Conservation (phyloP, 2,329 filamentous ascomycete species). For the Verticillium tricorpus region DNA sequence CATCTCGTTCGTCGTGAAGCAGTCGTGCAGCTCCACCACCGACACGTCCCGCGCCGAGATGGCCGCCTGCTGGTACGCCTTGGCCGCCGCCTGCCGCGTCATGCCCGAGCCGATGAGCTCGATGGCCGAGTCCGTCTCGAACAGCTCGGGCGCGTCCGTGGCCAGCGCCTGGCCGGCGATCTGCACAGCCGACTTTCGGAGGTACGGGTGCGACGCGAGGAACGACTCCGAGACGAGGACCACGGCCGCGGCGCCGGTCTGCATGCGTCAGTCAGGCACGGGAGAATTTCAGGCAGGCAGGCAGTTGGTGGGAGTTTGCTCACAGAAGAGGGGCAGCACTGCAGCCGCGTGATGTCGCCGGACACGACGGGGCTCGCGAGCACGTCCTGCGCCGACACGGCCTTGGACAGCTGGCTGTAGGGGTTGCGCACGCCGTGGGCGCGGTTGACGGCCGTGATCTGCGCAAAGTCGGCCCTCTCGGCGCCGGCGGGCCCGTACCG, state of each 20-base stretch:
- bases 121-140: conserved; percentile 15
- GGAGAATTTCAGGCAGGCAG: conserved; percentile 1
- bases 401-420: neutral
- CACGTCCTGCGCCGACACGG: neutral
- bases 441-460: conserved; percentile 2
- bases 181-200: conserved; percentile 12
- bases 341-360: neutral
- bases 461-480: neutral
- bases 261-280: conserved; percentile 5
- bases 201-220: conserved; percentile 11
- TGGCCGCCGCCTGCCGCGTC: conserved; percentile 17
- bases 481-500: neutral
- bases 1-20: conserved; percentile 23
- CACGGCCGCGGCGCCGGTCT: conserved; percentile 13
- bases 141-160: conserved; percentile 10
- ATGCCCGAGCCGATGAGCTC: conserved; percentile 23
- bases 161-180: conserved; percentile 16
- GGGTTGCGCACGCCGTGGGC: neutral
- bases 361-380: neutral
- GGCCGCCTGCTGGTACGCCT: conserved; percentile 16
- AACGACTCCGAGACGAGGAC: conserved; percentile 16
- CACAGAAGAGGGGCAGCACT: conserved; percentile 10
- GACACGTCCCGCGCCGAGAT: conserved; percentile 13
- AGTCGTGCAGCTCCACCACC: conserved; percentile 23
- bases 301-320: conserved; percentile 9